phyloP scores from a whole-genome alignment of 495 filamentous ascomycete genomes.

The Neurospora sp. region DNA sequence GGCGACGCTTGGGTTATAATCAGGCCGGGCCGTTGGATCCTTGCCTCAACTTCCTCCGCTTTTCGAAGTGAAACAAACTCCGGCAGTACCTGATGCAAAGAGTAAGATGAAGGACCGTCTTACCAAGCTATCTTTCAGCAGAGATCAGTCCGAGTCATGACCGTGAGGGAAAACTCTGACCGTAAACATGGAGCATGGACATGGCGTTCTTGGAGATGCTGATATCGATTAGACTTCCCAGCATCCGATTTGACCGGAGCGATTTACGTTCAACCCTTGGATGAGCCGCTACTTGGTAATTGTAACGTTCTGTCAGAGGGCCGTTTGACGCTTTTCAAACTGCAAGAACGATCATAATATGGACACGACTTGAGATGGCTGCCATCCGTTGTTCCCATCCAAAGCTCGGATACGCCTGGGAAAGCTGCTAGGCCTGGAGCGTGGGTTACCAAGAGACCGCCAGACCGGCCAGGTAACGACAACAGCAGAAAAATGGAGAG shows the following conservation, averaged over 20 bases:
- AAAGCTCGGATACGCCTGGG: neutral
- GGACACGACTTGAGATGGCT: neutral
- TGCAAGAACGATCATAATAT: neutral
- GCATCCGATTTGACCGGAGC: neutral
- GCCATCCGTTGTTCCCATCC: neutral
- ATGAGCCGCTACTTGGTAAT: neutral
- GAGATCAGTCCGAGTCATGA: neutral
- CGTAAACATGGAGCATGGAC: neutral
- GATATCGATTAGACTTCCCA: neutral
- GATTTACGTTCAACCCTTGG: neutral
- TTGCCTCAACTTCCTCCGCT: neutral
- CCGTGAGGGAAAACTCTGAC: neutral
- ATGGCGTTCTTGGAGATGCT: neutral
- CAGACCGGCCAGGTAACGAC: neutral
- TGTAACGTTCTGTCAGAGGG: neutral
- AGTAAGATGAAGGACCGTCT: neutral
- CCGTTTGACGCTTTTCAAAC: neutral
- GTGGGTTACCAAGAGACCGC: neutral
- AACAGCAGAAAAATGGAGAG: neutral
- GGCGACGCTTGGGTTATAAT: neutral
- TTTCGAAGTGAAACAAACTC: neutral
- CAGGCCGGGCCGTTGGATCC: neutral
- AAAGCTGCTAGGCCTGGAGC: neutral
- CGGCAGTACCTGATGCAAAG: neutral
- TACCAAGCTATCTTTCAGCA: neutral